Evolutionary conservation across 208 protist species (phyloP), one percentile per base, ranked within the genome.

Genomic region (Trichomonas gallinae): DNA sequence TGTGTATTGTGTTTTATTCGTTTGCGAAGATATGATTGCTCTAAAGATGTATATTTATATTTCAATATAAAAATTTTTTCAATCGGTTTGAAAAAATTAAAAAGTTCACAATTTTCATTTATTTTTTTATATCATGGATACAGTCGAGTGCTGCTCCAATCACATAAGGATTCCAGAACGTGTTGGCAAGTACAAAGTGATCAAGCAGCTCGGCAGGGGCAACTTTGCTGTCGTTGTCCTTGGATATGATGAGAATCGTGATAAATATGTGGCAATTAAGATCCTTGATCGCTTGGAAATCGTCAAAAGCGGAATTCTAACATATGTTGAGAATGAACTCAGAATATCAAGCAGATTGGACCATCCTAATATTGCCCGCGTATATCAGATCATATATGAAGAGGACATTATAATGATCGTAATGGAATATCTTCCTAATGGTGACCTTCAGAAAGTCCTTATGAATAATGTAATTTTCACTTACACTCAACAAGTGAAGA

Each of bases 361-460:
- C 36, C 99, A 99, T 97, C 99, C 99, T 31, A 99, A 99, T 97
- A 99, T 99, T 97, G 99, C 99, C 97, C 98, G 98, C 31, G 98
- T 99, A 82, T 99, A 99, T 21, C 83, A 85, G 89, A 99, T 99
- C 23, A 99, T 99, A 83, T 98, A 98, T 26, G 99, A 99, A 15
- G 97, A 98, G 21, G 99, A 98, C 2, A 99, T 99, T 97, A 99
- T 99, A 63, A 99, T 99, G 97, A 98, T 99, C 96, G 98, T 99
- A 89, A 99, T 99, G 99, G 99, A 99, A 97, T 99, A 99, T 97
- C 98, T 99, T 0, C 98, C 98, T 46, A 99, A 99, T 83, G 99
- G 99, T 0, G 99, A 99, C 97, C 97, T 99, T 82, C 99, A 99
- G 97, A 99, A 99, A 96, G 99, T 99, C 97, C 99, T 99, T 97